phyloP scores from a whole-genome alignment of 1,139 yeast species.

The Diutina pseudorugosa region DNA sequence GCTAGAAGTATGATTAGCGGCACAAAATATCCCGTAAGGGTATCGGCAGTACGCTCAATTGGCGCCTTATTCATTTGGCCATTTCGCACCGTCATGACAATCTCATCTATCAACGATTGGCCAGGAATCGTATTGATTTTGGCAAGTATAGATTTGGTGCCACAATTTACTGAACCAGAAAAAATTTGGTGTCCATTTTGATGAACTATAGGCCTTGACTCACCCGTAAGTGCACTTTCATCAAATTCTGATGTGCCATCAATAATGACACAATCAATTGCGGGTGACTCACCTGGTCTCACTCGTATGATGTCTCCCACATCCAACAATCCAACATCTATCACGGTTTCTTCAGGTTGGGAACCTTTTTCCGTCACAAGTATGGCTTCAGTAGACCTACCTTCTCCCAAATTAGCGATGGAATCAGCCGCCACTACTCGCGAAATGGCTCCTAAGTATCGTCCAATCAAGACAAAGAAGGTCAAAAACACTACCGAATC shows the following conservation, averaged over 20 bases:
- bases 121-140: conserved; percentile 51
- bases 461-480: conserved; percentile 58
- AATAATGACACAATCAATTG: conserved; percentile 56
- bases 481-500: conserved; percentile 71
- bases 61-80: conserved; percentile 70
- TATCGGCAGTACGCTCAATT: conserved; percentile 59
- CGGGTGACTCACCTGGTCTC: conserved; percentile 59
- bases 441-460: conserved; percentile 54
- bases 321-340: conserved; percentile 45
- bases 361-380: conserved; percentile 22
- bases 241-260: conserved; percentile 51
- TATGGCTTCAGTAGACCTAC: conserved; percentile 40
- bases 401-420: conserved; percentile 36
- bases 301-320: conserved; percentile 49
- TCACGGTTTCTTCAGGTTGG: conserved; percentile 19
- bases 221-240: conserved; percentile 74
- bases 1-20: conserved; percentile 56
- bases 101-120: conserved; percentile 56
- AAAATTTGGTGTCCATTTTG: conserved; percentile 48
- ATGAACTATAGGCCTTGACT: conserved; percentile 40
- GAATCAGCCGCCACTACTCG: conserved; percentile 60
- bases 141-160: conserved; percentile 41
- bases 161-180: conserved; percentile 62
- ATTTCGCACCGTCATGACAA: conserved; percentile 57
- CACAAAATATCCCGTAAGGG: conserved; percentile 61